Evolutionary conservation across 768 basidiomycete genomes (phyloP), one percentile per base, ranked within the genome.

Genomic region (Naganishia vishniacii): DNA sequence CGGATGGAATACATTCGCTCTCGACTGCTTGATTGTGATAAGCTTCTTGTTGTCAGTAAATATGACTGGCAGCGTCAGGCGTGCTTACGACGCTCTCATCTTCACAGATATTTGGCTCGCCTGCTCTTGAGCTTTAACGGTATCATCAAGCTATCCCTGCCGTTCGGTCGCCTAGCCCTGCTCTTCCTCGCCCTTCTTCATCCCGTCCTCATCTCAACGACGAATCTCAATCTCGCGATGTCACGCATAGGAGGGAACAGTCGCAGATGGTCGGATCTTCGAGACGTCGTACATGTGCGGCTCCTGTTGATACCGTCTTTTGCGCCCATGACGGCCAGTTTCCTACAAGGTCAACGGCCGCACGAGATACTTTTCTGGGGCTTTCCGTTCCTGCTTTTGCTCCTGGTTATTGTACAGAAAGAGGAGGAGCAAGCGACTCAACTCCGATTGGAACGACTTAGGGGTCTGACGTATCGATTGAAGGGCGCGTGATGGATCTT

Each of bases 351-450:
- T 5, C 44, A 60, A 29, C 59, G 37, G 15, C 11, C 46, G 23
- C 28, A 48, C 44, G 34, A 45, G 32, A 47, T 62, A 31, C 47
- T 62, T 2, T 62, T 62, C 23, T 62, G 61, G 61, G 34, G 44
- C 25, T 45, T 48, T 12, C 61, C 61, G 3, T 40, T 40, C 16
- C 29, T 48, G 15, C 47, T 62, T 1, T n/a, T 48, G 34, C 18
- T 62, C 7, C 47, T 45, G 9, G 34, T 48, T 8, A 34, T 62
- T 7, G 12, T 62, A 13, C 44, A 45, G 20, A n/a, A n/a, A 1
- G 37, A 48, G 25, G 61, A 62, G 7, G 61, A 47, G 18, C 31
- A 25, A 31, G 61, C 29, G 4, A 47, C 47, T 0, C 44, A 23
- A n/a, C 23, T 32, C 23, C 23, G 46, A 15, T 15, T 62, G 31